Evolutionary conservation across 208 protist genomes (phyloP).

Genomic region (Acanthamoeba triangularis): DNA sequence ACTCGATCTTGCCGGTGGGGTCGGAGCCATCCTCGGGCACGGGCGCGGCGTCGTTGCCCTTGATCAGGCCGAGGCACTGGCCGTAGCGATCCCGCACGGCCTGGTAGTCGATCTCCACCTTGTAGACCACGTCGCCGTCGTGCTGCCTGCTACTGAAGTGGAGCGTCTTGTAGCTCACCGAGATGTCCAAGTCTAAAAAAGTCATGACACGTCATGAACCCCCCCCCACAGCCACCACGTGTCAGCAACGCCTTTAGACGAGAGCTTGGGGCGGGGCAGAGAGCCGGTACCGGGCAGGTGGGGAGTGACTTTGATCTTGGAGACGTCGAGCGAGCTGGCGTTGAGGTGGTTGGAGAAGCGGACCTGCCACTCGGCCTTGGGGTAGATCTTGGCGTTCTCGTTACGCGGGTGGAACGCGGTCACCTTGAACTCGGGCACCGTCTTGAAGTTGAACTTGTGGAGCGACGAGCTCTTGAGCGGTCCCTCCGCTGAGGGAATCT

Average conservation of each 20-base stretch:
- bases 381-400: conserved; percentile 74
- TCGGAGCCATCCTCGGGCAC: conserved; percentile 33
- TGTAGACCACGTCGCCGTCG: conserved; percentile 61
- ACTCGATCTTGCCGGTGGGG: conserved; percentile 34
- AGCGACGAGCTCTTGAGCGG: neutral
- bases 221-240: no score
- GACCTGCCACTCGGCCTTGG: conserved; percentile 58
- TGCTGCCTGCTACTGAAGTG: conserved; percentile 51
- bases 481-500: conserved; percentile 64
- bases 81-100: conserved; percentile 51
- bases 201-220: neutral
- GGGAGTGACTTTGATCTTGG: conserved; percentile 58
- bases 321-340: neutral
- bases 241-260: neutral
- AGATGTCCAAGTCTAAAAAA: neutral
- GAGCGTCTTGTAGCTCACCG: conserved; percentile 17
- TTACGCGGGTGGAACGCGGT: conserved; percentile 29
- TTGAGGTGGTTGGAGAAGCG: conserved; percentile 73
- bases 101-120: conserved; percentile 71
- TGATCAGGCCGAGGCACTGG: conserved; percentile 55
- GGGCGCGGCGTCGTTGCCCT: conserved; percentile 25
- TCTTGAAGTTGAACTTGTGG: conserved; percentile 63
- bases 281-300: neutral
- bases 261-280: neutral
- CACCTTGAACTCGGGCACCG: conserved; percentile 77